Conservation (phyloP, 331 rosid species). For the Arachis monticola region DNA sequence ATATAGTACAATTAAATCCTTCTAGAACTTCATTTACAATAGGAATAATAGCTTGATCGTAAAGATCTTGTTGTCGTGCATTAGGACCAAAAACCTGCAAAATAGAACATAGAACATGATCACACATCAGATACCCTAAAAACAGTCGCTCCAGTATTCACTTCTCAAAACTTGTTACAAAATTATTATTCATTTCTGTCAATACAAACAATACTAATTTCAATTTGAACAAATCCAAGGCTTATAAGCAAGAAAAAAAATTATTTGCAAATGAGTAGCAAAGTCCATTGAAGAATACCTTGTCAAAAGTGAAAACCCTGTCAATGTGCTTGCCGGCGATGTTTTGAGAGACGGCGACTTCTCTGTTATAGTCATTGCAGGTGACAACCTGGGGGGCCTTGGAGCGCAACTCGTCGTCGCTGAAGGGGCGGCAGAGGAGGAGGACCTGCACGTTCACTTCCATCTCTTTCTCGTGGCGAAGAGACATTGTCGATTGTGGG, state of each 20-base stretch:
- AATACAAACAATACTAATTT: too few relatives aligned
- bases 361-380: slow-evolving; percentile 73
- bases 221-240: too few relatives aligned
- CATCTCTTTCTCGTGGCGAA: slow-evolving; percentile 82
- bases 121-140: not conserved
- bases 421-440: slow-evolving; percentile 94
- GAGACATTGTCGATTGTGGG: slow-evolving; percentile 56
- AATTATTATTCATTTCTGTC: too few relatives aligned
- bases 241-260: not conserved
- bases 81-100: slow-evolving; percentile 78
- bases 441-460: slow-evolving; percentile 94
- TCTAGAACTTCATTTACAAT: slow-evolving; percentile 89
- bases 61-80: slow-evolving; percentile 77
- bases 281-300: slow-evolving; percentile 50
- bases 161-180: not conserved
- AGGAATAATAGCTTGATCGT: slow-evolving; percentile 83
- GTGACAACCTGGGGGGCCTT: slow-evolving; percentile 86
- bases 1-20: slow-evolving; percentile 93
- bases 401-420: slow-evolving; percentile 83
- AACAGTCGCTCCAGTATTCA: not conserved
- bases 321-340: slow-evolving; percentile 92
- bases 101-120: not conserved
- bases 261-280: not conserved
- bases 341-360: slow-evolving; percentile 85
- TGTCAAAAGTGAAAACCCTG: slow-evolving; percentile 89